A percentile compares a stretch with the other conserved stretches of the same genome.
Evolutionary conservation across 495 filamentous ascomycete species (phyloP).

Genomic region (Elaphomyces granulatus): DNA sequence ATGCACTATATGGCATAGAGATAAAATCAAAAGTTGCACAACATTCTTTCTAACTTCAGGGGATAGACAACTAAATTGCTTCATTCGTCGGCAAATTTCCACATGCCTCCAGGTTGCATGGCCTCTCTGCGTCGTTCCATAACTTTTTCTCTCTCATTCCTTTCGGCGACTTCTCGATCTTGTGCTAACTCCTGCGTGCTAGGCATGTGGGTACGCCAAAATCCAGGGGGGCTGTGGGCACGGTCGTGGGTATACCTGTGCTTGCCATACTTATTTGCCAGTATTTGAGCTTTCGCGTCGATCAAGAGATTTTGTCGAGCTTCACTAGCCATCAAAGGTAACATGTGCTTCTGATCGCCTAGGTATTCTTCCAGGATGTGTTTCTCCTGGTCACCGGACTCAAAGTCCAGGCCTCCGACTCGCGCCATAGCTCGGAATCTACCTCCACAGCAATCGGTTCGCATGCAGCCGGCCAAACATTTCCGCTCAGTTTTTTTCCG

Average conservation of each 20-base stretch:
- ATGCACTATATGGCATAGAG: background rate
- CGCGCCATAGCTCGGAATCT: slow-evolving; percentile 51
- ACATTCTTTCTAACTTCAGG: background rate
- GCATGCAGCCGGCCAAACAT: slow-evolving; percentile 64
- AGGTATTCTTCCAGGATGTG: slow-evolving; percentile 50
- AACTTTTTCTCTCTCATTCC: slow-evolving; percentile 44
- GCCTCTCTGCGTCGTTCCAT: slow-evolving; percentile 69
- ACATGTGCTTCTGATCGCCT: slow-evolving; percentile 35
- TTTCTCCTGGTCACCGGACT: slow-evolving; percentile 30
- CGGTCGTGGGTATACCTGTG: slow-evolving; percentile 65
- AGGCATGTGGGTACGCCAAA: slow-evolving; percentile 82
- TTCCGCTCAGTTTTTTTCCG: slow-evolving; percentile 59
- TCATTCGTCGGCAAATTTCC: slow-evolving; percentile 66
- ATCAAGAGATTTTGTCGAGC: slow-evolving; percentile 45
- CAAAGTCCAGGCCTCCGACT: slow-evolving; percentile 19
- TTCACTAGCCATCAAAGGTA: slow-evolving; percentile 30
- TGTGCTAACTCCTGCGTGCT: slow-evolving; percentile 59
- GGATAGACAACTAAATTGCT: slow-evolving; percentile 1
- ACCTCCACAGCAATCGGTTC: slow-evolving; percentile 61
- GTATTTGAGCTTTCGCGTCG: slow-evolving; percentile 47
- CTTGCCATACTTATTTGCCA: slow-evolving; percentile 59
- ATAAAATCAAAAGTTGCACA: too few species aligned
- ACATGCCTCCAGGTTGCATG: slow-evolving; percentile 56
- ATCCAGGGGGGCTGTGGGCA: slow-evolving; percentile 60
- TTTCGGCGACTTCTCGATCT: slow-evolving; percentile 45